phyloP scores from a whole-genome alignment of 2,329 filamentous ascomycete genomes.

The Beauveria sp. region DNA sequence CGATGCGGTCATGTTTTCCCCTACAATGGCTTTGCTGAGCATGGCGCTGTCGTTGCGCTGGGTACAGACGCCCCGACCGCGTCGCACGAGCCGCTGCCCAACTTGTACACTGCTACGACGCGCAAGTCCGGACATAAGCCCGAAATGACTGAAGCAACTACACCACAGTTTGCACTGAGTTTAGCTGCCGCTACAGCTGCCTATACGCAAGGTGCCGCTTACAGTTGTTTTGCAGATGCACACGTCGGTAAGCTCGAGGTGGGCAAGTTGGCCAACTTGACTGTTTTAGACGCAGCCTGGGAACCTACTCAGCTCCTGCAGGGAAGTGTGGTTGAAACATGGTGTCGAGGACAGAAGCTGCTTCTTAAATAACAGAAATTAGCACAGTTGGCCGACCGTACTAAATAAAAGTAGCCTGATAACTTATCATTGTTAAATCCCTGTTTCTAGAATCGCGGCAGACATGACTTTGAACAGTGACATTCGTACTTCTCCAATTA shows the following conservation, averaged over 20 bases:
- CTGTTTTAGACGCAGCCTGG: constrained; percentile 38
- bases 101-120: constrained; percentile 48
- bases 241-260: constrained; percentile 39
- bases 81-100: constrained; percentile 39
- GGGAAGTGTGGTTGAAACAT: constrained; percentile 42
- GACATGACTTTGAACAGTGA: too few relatives aligned
- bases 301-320: constrained; percentile 36
- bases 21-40: constrained; percentile 47
- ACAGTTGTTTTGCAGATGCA: constrained; percentile 42
- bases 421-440: too few relatives aligned
- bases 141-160: constrained; percentile 30
- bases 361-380: too few relatives aligned
- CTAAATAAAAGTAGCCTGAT: too few relatives aligned
- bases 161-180: constrained; percentile 42
- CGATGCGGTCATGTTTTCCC: constrained; percentile 49
- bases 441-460: too few relatives aligned
- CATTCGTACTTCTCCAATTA: too few relatives aligned
- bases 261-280: constrained; percentile 49
- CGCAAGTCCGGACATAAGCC: constrained; percentile 41
- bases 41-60: constrained; percentile 43
- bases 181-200: constrained; percentile 41
- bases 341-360: constrained; percentile 20
- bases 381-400: too few relatives aligned
- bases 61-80: constrained; percentile 49
- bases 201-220: constrained; percentile 42